Percentiles rank a stretch among this genome's conserved stretches.
phyloP scores from a whole-genome alignment of 352 stramenopile species.

The Ochromonadaceae sp. region DNA sequence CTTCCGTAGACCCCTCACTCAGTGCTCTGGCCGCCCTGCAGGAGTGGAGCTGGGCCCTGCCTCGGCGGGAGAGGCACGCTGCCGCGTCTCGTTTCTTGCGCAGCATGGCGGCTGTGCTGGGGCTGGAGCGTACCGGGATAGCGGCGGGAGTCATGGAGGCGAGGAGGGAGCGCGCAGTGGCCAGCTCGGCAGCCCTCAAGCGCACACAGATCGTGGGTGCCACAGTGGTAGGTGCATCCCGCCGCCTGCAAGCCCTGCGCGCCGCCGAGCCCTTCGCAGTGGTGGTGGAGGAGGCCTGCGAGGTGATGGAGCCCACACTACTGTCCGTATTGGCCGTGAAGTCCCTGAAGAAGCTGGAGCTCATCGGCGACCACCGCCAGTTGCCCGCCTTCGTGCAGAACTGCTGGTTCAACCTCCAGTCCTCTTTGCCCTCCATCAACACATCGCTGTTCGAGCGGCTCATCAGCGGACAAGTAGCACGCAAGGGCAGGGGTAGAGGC shows the following conservation, averaged over 20 bases:
- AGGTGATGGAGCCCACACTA: conserved; percentile 17
- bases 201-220: background rate
- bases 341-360: conserved; percentile 8
- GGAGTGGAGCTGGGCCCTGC: too few relatives aligned
- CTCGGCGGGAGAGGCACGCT: too few relatives aligned
- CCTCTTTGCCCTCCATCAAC: background rate
- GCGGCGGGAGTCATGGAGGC: background rate
- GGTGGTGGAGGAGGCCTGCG: conserved; percentile 15
- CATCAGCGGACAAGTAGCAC: background rate
- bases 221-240: conserved; percentile 3
- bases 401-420: conserved; percentile 10
- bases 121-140: too few relatives aligned
- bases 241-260: background rate
- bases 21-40: too few relatives aligned
- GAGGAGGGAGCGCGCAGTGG: background rate
- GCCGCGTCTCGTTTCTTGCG: too few relatives aligned
- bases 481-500: too few relatives aligned
- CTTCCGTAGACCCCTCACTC: too few relatives aligned
- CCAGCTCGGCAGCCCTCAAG: background rate
- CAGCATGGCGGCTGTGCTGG: too few relatives aligned
- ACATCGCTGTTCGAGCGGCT: conserved; percentile 7
- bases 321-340: background rate
- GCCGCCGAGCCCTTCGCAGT: conserved; percentile 12
- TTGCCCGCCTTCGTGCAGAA: conserved; percentile 1
- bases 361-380: conserved; percentile 14